phyloP scores from a whole-genome alignment of 2,329 filamentous ascomycete species.

The Neonectria punicea region DNA sequence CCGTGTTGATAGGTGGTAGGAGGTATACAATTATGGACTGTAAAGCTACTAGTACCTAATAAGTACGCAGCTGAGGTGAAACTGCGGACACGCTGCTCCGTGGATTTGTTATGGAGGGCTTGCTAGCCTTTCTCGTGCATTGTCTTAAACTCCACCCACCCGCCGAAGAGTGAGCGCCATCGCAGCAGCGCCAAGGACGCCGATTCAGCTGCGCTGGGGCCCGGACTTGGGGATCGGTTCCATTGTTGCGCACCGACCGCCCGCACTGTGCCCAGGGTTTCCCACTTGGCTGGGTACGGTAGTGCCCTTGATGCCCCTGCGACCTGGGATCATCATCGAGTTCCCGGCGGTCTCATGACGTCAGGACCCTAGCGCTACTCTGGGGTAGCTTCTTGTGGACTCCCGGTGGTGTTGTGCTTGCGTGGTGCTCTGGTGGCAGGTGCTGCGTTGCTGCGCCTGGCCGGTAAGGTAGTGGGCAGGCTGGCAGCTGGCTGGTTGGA shows the following conservation, averaged over 20 bases:
- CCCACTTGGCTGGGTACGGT: constrained; percentile 1
- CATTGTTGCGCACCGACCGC: background rate
- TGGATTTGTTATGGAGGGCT: background rate
- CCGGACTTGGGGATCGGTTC: background rate
- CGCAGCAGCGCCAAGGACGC: background rate
- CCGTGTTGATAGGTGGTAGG: background rate
- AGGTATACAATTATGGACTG: background rate
- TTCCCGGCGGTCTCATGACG: constrained; percentile 33
- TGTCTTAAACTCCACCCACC: background rate
- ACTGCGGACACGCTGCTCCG: background rate
- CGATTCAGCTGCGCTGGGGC: constrained; percentile 2
- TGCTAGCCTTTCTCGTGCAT: background rate
- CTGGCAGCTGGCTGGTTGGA: constrained; percentile 1
- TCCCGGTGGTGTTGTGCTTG: background rate
- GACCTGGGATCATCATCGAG: constrained; percentile 39
- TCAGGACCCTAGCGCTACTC: constrained; percentile 37
- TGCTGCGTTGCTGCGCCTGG: constrained; percentile 8
- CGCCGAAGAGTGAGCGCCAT: background rate
- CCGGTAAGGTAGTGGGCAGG: background rate
- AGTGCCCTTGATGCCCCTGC: constrained; percentile 28
- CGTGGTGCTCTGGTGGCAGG: background rate
- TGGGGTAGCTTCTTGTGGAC: constrained; percentile 32
- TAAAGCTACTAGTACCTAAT: background rate
- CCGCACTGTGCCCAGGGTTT: constrained; percentile 18
- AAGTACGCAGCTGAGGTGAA: background rate